These are phyloP conservation scores for Trichoderma asperelloides DNA, from an alignment of 495 filamentous ascomycete genomes.

Conservation along the genomic window DNA sequence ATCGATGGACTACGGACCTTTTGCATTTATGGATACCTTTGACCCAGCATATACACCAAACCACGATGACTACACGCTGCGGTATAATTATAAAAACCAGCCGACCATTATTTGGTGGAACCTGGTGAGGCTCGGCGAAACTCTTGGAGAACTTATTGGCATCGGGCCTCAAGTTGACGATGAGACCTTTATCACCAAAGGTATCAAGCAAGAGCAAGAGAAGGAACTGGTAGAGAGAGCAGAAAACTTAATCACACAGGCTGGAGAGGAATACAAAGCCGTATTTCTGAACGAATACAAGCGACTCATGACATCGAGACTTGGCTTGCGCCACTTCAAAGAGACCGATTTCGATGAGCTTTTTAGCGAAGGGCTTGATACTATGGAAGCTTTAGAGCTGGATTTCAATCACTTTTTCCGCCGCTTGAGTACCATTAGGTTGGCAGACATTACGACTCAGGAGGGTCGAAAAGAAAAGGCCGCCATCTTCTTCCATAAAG, in stretches of 20 bases:
- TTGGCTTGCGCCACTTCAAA: conserved; percentile 60
- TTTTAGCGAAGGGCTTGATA: conserved; percentile 73
- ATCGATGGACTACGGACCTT: conserved; percentile 88
- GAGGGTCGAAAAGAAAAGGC: conserved; percentile 49
- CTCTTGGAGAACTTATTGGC: conserved; percentile 82
- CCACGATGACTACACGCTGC: conserved; percentile 80
- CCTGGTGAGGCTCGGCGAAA: conserved; percentile 81
- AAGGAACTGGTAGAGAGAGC: conserved; percentile 66
- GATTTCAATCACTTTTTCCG: conserved; percentile 94
- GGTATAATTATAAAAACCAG: conserved; percentile 90
- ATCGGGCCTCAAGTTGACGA: conserved; percentile 60
- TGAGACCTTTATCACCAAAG: conserved; percentile 56
- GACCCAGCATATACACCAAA: conserved; percentile 93
- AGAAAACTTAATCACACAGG: conserved; percentile 66
- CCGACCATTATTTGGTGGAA: conserved; percentile 99
- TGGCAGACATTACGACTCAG: conserved; percentile 52
- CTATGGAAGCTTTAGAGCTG: conserved; percentile 65
- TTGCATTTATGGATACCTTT: conserved; percentile 94
- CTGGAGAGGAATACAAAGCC: conserved; percentile 76
- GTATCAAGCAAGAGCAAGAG: conserved; percentile 57
- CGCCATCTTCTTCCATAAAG: conserved; percentile 59
- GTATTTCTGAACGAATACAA: conserved; percentile 85
- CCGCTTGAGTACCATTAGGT: conserved; percentile 49
- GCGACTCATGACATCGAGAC: conserved; percentile 62
- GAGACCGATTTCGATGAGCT: conserved; percentile 68